Conservation (phyloP, 2,329 filamentous ascomycete genomes). For the Aspergillus quadrilineatus region DNA sequence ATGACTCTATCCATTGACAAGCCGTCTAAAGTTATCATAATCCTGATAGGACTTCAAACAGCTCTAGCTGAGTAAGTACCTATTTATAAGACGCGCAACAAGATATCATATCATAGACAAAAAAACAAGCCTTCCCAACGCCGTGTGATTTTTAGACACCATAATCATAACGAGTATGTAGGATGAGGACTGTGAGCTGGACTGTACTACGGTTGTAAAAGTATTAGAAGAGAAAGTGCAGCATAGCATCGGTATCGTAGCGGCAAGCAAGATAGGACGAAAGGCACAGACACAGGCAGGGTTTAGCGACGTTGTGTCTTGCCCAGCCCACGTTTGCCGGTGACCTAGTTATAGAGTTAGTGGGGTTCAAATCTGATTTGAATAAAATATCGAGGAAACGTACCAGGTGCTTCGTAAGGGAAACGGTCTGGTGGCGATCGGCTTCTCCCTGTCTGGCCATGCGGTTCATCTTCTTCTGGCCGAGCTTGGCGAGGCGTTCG, state of each 20-base stretch:
- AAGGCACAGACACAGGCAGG: background rate
- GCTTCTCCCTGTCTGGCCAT: constrained; percentile 97
- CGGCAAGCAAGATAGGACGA: background rate
- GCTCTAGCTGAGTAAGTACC: background rate
- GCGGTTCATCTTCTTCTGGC: constrained; percentile 98
- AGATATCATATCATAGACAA: constrained; percentile 27
- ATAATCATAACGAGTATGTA: constrained; percentile 19
- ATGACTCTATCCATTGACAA: background rate
- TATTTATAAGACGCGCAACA: constrained; percentile 15
- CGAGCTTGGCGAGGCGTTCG: constrained; percentile 80
- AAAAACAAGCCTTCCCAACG: constrained; percentile 19
- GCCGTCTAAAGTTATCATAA: background rate
- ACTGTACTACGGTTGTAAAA: constrained; percentile 2
- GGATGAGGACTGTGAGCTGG: background rate
- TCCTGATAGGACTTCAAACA: background rate
- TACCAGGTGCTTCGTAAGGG: constrained; percentile 88
- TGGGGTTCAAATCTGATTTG: background rate
- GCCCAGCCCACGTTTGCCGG: constrained; percentile 91
- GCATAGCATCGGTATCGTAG: constrained; percentile 7
- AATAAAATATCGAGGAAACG: constrained; percentile 38
- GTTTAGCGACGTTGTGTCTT: constrained; percentile 62
- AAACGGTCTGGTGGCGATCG: constrained; percentile 81
- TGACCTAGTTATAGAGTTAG: constrained; percentile 55
- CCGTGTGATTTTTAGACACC: constrained; percentile 18
- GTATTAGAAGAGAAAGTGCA: background rate